Evolutionary conservation across 2,329 filamentous ascomycete genomes (phyloP), one percentile per base, ranked within the genome.

Genomic region (Microsporum canis): DNA sequence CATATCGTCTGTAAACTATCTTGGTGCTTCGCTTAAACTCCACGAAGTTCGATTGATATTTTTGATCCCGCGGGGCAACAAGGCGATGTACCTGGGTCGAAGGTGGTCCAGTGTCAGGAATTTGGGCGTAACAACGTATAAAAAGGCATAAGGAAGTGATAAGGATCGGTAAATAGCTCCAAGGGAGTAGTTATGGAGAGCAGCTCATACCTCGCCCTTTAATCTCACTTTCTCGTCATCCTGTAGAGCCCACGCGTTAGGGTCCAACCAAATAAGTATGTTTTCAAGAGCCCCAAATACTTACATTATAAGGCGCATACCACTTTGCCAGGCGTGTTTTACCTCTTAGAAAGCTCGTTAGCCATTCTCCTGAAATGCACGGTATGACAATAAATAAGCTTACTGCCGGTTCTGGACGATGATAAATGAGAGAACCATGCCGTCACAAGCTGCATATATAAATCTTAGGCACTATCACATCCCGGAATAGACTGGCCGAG

Each of bases 21-120:
- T 96, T 97, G 73, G 92, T 91, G 64, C 75, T 77, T 57, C 74
- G 71, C 53, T 77, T 75, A 68, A 86, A 86, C 69, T 99, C 94
- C 81, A 99, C 94, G 71, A 99, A 99, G 79, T 99, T 99, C 78
- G 91, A 96, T 75, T 99, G 94, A 80, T 99, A 96, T 74, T 99
- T 99, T 74, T 99, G 94, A 77, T 99, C 94, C 72, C 94, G 89
- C 5, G 94, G 94, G 0, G 94, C 94, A 64, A 99, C 92, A 68
- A 99, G 90, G 65, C 94, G 91, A 81, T 99, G 94, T 69, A 97
- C 89, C 87, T 91, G 68, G 57, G 31, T 10, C 12, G 45, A 1
- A 14, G 3, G 12, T 12, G 23, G 31, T 27, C 6, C 38, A 51
- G 29, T 38, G 31, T 31, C 34, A 38, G 43, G 12, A 3, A 17